A percentile compares a stretch with the other conserved stretches of the same genome.
Conservation (phyloP, 331 rosid genomes). For the Acacia concinna region DNA sequence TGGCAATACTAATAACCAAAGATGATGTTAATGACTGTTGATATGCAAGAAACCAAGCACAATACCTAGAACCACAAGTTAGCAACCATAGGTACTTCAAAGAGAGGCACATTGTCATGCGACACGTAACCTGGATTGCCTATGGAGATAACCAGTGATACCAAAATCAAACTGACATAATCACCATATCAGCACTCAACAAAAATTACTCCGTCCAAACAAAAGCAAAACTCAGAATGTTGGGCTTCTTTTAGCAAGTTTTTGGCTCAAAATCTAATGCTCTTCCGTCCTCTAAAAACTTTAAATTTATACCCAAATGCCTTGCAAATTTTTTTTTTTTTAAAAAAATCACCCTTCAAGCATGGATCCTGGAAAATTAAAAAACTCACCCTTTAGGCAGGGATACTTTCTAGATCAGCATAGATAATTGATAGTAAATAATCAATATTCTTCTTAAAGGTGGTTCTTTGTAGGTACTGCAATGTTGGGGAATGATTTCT, state of each 20-base stretch:
- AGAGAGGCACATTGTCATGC: background rate
- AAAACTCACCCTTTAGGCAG: background rate
- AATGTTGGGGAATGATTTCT: background rate
- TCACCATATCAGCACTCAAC: background rate
- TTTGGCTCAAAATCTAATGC: background rate
- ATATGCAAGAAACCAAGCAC: background rate
- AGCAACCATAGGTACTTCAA: background rate
- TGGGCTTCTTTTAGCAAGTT: background rate
- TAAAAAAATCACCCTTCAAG: background rate
- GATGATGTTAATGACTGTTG: background rate
- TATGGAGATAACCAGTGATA: background rate
- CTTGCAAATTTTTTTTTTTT: background rate
- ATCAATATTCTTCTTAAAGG: background rate
- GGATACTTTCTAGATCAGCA: background rate
- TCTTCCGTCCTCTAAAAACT: background rate
- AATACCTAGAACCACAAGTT: background rate
- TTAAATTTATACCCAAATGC: background rate
- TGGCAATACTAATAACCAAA: background rate
- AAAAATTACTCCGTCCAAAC: background rate
- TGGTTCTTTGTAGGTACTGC: background rate
- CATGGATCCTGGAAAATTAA: background rate
- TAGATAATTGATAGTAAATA: background rate
- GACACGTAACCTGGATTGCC: background rate
- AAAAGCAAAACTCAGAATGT: background rate
- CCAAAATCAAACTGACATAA: background rate